Base-by-base conservation (phyloP, 75 land plant genomes). In the Picea glauca region DNA sequence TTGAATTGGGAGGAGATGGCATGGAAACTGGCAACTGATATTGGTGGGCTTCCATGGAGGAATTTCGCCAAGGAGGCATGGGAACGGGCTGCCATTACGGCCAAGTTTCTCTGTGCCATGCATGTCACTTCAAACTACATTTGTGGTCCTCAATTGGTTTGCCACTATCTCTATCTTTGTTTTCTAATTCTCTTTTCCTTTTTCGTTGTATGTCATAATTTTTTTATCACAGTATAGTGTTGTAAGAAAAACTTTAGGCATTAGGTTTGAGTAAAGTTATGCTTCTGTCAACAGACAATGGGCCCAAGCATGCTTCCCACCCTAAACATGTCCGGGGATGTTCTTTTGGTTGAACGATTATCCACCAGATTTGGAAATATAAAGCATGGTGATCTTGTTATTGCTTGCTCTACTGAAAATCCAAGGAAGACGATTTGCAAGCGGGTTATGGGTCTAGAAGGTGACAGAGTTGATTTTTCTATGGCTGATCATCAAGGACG, bases 251-350 rank as follows among this genome's bases (percentile, higher is more conserved):
- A 35, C 54, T 40, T 30, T 43, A 30, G 20, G 54, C 35, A 43
- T 75, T 66, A 9, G 3, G 43, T 38, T 38, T 70, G 54, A 43
- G 18, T 1, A 54, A 0, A 56, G 60, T 21, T 23, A 32, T 15
- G 5, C 9, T 23, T 75, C 18, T 57, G 79, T 60, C 80, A 81
- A 59, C 88, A 87, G 87, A 81, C 82, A 80, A 2, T 81, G 60
- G 99, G 98, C 40, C 91, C 98, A 38, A 94, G 99, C 84, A 96
- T 96, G 98, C 84, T 91, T 0, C 99, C 98, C 21, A 92, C 99
- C 7, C 30, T 96, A 60, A 88, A 88, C 59, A 67, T 89, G 5
- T 70, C 82, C 20, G 95, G 98, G 12, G 92, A 92, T 72, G 58
- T 96, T 12, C 74, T 96, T 40, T 76, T 91, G 58, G 81, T 88